Base-by-base conservation (phyloP, 371 early-diverging fungal genomes). In the Conidiobolus incongruus region DNA sequence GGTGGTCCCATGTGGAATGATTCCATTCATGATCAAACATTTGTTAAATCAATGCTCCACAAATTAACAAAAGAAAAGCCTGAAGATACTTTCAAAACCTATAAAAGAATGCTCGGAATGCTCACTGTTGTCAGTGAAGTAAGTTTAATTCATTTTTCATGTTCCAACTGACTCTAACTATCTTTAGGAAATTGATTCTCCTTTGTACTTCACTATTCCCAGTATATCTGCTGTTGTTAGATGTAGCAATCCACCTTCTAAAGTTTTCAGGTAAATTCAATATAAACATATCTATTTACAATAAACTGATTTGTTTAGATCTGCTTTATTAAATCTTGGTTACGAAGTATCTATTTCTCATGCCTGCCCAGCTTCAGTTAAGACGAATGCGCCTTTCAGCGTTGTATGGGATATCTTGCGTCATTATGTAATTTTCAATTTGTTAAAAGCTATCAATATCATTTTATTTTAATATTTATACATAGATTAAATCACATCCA, bases 1-100 rank as follows among this genome's bases (percentile, higher is more conserved):
- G 97, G 92, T 41, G 99, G 99, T 0, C 99, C 99, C 24, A 76
- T 93, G 50, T 99, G 86, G 80, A 65, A 65, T 15, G 77, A 68
- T 21, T 66, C 78, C 4, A 58, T 98, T 16, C 92, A 98, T 54
- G 67, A 93, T 52, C 57, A 60, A 38, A 61, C 52, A 4, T 94
- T 97, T 70, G 74, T 67, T 24, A 54, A 50, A 37, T 66, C 59
- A 42, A 77, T 83, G 81, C 45, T 88, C 23, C 56, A 71, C 32
- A 67, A 73, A 46, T 69, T 91, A 23, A 65, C 75, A 41, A 57
- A 65, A 2, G 60, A 60, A 24, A 50, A 50, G 22, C 44, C 44
- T n/a, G n/a, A n/a, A n/a, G n/a, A n/a, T 17, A 21, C 38, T 20
- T 93, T 79, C 56, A 74, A 76, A 45, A 89, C 90, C 4, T 59